Percentiles rank a stretch among this genome's conserved stretches.
phyloP scores from a whole-genome alignment of 1,139 yeast genomes.

The Lodderomyces beijingensis region DNA sequence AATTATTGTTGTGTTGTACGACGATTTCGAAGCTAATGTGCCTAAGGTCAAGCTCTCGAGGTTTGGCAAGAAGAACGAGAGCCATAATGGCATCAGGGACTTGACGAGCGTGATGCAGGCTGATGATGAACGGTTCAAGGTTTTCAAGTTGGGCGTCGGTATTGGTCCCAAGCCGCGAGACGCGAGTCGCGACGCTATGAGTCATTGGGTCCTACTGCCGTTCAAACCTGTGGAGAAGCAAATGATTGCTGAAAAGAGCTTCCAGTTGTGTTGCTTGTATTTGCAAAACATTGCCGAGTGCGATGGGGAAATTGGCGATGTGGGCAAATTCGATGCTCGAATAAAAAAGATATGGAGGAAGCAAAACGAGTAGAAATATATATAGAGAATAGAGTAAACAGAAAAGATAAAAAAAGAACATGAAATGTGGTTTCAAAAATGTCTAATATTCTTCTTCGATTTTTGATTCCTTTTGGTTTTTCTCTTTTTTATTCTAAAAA shows the following conservation, averaged over 20 bases:
- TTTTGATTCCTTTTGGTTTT: background rate
- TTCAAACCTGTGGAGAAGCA: slow-evolving; percentile 20
- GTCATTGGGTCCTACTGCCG: slow-evolving; percentile 36
- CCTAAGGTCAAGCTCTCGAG: slow-evolving; percentile 26
- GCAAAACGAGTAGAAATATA: no score
- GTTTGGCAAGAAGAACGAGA: slow-evolving; percentile 30
- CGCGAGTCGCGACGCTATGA: slow-evolving; percentile 33
- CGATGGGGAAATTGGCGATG: slow-evolving; percentile 17
- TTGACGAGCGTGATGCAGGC: slow-evolving; percentile 13
- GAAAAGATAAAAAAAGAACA: no score
- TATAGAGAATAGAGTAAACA: no score
- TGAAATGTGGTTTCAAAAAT: background rate
- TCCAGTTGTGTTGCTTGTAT: slow-evolving; percentile 18
- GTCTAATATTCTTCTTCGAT: background rate
- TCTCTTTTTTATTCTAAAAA: slow-evolving; percentile 5
- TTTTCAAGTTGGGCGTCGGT: slow-evolving; percentile 34
- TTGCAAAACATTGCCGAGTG: slow-evolving; percentile 17
- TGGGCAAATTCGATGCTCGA: slow-evolving; percentile 19
- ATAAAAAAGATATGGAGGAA: slow-evolving; percentile 14
- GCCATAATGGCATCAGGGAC: slow-evolving; percentile 40
- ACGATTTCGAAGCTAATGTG: slow-evolving; percentile 35
- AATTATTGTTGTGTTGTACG: slow-evolving; percentile 28
- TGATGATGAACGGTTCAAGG: slow-evolving; percentile 1
- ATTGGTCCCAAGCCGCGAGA: slow-evolving; percentile 43
- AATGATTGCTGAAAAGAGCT: slow-evolving; percentile 14